Evolutionary conservation across 805 yeast species (phyloP), one percentile per base, ranked within the genome.

Genomic region (Ogataea zsoltii): DNA sequence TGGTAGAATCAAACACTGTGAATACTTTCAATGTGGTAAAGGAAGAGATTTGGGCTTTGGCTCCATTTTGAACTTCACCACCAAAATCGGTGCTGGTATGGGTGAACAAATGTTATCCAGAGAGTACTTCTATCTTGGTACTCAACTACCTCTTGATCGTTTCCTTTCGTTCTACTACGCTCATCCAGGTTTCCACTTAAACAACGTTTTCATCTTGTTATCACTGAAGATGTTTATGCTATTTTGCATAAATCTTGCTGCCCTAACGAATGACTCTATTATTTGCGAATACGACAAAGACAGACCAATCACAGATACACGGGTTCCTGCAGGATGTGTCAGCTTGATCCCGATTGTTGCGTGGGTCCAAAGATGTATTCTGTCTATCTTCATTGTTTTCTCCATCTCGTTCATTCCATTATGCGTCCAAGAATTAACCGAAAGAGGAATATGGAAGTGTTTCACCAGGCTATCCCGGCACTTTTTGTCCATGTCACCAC

Each of bases 1-100:
- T 34, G 95, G 94, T n/a, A 68, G 88, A 54, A 86, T 87, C 54
- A 84, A 85, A 58, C 94, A 87, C 58, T 83, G 88, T 62, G 95
- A 87, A 62, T 87, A 85, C 64, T 76, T 79, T 53, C 95, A 87
- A 59, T 87, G 95, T 68, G 95, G 95, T 48, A 87, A 87, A 63
- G 95, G 95, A 34, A 74, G 95, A 62, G 94, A 87, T 69, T 73
- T 87, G 59, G 94, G 95, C 3, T 86, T 87, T 65, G 87, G 88
- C 3, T 85, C 94, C 2, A 86, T 87, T 58, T 74, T 85, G 65
- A 86, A 85, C 63, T 87, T 87, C 67, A 85, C 88, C 5, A 83
- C 92, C 17, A 87, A 87, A 60, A 86, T 87, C 64, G 95, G 95
- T 38, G 88, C 94, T 44, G 95, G 94, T 48, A 87, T 87, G 95